Base-by-base conservation (phyloP, 139 green algal genomes). In the Volvox reticuliferus region DNA sequence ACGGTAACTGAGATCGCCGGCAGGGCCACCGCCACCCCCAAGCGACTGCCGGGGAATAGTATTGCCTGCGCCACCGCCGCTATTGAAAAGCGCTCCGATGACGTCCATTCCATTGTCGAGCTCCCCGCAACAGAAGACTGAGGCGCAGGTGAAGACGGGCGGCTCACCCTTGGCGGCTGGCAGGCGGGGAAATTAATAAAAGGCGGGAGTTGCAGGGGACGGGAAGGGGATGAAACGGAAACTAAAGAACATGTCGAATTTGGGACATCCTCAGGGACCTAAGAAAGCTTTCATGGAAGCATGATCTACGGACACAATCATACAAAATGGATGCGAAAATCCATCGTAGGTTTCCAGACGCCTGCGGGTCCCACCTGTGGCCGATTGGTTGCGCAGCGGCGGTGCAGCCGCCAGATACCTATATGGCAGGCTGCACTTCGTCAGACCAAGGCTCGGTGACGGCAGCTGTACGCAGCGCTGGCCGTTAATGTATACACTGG, bases 71-170 rank as follows among this genome's bases (percentile, higher is more conserved):
- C 30, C 30, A 24, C 20, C 82, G 36, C 32, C 26, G 36, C 62
- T 73, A 18, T 44, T 16, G 13, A 24, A 24, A 35, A 30, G 17
- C 2, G 68, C 16, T 20, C 18, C 69, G 2, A 65, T 0, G 20
- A 0, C 18, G 50, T 67, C 61, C 13, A 73, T 5, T 73, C 33
- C 62, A 0, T 18, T 13, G 61, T 84, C 81, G 16, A 85, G 32
- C 22, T 92, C 89, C 26, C 89, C 89, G 82, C 89, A 92, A 76
- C 89, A 92, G 82, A 89, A 92, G 32, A 92, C 37, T 16, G 82
- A 87, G 61, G 82, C 84, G 82, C 89, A 92, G 3, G 71, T 50
- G 17, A 92, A 30, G 50, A 21, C 28, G 78, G 33, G 76, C 33
- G 16, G 76, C 18, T 61, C 33, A 12, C 24, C 65, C 24, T 73